Percentiles rank a stretch among this genome's conserved stretches.
phyloP scores from a whole-genome alignment of 2,329 filamentous ascomycete species.

The Fusarium tanahbumbuense region DNA sequence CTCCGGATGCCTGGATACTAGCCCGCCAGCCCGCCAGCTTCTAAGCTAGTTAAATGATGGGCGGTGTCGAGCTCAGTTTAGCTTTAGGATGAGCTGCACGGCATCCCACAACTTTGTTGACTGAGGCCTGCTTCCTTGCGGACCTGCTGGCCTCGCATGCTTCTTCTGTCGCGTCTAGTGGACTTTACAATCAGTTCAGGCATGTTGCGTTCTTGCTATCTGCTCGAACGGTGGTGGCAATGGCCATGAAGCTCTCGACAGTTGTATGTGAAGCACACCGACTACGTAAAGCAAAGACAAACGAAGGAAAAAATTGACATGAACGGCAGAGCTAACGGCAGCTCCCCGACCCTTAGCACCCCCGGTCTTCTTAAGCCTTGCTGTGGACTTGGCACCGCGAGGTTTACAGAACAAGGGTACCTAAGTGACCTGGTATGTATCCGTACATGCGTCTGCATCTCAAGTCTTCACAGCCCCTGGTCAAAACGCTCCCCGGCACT shows the following conservation, averaged over 20 bases:
- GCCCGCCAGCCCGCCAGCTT: slow-evolving; percentile 41
- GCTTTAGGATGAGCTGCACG: slow-evolving; percentile 37
- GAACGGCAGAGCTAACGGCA: slow-evolving; percentile 43
- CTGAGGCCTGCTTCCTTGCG: slow-evolving; percentile 37
- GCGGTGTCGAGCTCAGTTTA: slow-evolving; percentile 44
- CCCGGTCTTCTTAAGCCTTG: slow-evolving; percentile 45
- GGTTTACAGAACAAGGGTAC: slow-evolving; percentile 36
- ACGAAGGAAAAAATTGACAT: slow-evolving; percentile 26
- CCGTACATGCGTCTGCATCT: slow-evolving; percentile 38
- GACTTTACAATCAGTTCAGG: not conserved
- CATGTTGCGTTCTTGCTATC: not conserved
- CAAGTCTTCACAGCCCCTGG: slow-evolving; percentile 35
- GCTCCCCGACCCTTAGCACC: slow-evolving; percentile 42
- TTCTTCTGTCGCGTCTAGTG: slow-evolving; percentile 14
- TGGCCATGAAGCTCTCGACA: not conserved
- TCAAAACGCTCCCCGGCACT: slow-evolving; percentile 43
- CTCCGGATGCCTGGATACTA: slow-evolving; percentile 43
- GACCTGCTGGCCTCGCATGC: slow-evolving; percentile 37
- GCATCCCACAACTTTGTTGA: slow-evolving; percentile 31
- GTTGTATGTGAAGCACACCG: slow-evolving; percentile 29
- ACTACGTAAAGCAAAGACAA: slow-evolving; percentile 19
- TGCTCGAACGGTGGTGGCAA: not conserved
- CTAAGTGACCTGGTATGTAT: slow-evolving; percentile 33
- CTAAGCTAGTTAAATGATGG: slow-evolving; percentile 39
- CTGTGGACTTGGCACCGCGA: slow-evolving; percentile 36